These are phyloP conservation scores for Candida pseudofarinosa DNA, from an alignment of 805 yeast species.

Conservation along the genomic window DNA sequence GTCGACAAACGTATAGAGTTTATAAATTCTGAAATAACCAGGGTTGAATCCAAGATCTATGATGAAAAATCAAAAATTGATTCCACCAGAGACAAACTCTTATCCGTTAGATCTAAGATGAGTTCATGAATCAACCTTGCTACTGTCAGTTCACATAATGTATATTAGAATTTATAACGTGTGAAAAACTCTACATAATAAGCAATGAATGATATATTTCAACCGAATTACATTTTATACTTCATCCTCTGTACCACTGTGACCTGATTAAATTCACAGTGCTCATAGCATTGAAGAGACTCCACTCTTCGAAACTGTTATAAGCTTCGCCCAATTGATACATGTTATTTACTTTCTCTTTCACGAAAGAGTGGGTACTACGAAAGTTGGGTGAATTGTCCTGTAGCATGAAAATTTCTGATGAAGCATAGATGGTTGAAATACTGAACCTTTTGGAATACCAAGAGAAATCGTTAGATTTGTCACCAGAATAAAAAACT, in stretches of 20 bases:
- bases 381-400: conserved; percentile 56
- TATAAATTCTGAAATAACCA: conserved; percentile 66
- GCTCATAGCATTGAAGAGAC: conserved; percentile 61
- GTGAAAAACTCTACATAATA: neutral
- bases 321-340: conserved; percentile 57
- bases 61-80: conserved; percentile 49
- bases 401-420: conserved; percentile 76
- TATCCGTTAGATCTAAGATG: conserved; percentile 40
- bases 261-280: conserved; percentile 66
- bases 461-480: conserved; percentile 83
- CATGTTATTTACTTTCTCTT: conserved; percentile 51
- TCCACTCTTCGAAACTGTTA: conserved; percentile 70
- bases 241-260: conserved; percentile 59
- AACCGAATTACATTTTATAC: neutral
- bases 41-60: conserved; percentile 69
- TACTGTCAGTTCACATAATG: neutral
- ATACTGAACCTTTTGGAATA: conserved; percentile 78
- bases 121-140: conserved; percentile 1
- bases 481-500: conserved; percentile 73
- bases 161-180: neutral
- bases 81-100: conserved; percentile 50
- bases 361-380: conserved; percentile 63
- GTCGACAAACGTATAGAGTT: conserved; percentile 89
- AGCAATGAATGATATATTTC: neutral
- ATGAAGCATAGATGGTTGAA: conserved; percentile 63